Base-by-base conservation (phyloP, 805 yeast genomes). In the Pichia pseudocactophila region DNA sequence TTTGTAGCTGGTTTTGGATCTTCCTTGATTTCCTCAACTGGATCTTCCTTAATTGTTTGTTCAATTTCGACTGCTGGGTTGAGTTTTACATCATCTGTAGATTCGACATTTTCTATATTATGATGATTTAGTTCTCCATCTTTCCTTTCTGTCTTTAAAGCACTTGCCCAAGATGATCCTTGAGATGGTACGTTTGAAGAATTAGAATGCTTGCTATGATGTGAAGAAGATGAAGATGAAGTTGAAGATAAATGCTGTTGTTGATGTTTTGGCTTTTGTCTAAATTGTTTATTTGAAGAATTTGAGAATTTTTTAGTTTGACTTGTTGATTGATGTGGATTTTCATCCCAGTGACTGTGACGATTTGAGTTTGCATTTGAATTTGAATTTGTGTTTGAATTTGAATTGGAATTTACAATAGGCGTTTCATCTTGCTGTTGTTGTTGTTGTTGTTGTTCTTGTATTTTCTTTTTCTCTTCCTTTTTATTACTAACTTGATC, bases 401-500 rank as follows among this genome's bases (percentile, higher is more conserved):
- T 19, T 41, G 36, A 32, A 37, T 38, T 30, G 28, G 17, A 26
- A 34, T 48, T 25, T 32, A 37, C 19, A 31, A 34, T 22, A 10
- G 35, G 22, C 16, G 42, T 28, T 17, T 36, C 22, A 17, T 28
- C 42, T 13, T 44, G 39, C 17, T 52, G 52, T 34, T 44, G 49
- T 38, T 48, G 50, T 27, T n/a, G n/a, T n/a, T n/a, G n/a, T n/a
- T n/a, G 39, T 22, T 52, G 52, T 34, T 44, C 50, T 38, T 48
- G 50, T 27, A 42, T 51, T 26, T 40, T 42, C 41, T 42, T 48
- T 58, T 50, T 59, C 12, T 47, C 42, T 13, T 51, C 47, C 65
- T 65, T 68, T 59, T 59, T 68, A 65, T 72, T 69, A 63, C 80
- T 80, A 49, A 86, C 95, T 54, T 89, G 92, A 59, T 87, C 97